Conservation (phyloP, 1,284 basidiomycete species). For the Filobasidium uniguttulatum region DNA sequence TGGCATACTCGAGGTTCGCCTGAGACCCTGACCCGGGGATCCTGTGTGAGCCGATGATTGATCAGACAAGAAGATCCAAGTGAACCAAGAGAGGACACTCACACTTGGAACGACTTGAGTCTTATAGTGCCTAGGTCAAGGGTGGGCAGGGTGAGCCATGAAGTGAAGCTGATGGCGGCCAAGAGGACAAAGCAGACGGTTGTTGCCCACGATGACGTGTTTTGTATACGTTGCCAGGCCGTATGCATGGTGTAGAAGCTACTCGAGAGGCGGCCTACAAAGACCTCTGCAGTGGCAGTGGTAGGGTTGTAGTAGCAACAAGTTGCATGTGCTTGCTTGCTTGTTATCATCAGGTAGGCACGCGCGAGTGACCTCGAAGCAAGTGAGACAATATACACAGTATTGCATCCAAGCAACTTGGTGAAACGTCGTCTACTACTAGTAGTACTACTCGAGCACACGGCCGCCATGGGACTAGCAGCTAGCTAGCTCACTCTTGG, state of each 20-base stretch:
- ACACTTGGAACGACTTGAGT: constrained; percentile 34
- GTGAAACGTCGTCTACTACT: too few species aligned
- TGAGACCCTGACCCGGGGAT: constrained; percentile 21
- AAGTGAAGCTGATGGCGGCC: constrained; percentile 29
- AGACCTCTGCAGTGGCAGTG: too few species aligned
- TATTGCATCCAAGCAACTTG: too few species aligned
- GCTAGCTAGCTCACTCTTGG: too few species aligned
- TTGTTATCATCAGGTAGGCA: too few species aligned
- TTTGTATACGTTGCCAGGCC: constrained; percentile 33
- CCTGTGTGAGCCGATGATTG: background rate
- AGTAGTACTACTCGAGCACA: too few species aligned
- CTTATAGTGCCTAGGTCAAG: constrained; percentile 25
- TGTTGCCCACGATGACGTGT: constrained; percentile 33
- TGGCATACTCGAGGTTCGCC: constrained; percentile 31
- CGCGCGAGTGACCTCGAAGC: too few species aligned
- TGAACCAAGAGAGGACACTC: constrained; percentile 16
- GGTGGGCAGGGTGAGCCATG: constrained; percentile 25
- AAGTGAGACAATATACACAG: too few species aligned
- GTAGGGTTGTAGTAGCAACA: too few species aligned
- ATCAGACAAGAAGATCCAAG: background rate
- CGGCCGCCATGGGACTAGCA: too few species aligned
- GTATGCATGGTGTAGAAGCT: constrained; percentile 30
- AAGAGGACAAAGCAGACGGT: constrained; percentile 36
- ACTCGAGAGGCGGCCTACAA: too few species aligned
- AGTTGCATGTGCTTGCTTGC: too few species aligned